Percentiles rank a stretch among this genome's conserved stretches.
phyloP scores from a whole-genome alignment of 208 protist genomes.

The Leishmania arabica region DNA sequence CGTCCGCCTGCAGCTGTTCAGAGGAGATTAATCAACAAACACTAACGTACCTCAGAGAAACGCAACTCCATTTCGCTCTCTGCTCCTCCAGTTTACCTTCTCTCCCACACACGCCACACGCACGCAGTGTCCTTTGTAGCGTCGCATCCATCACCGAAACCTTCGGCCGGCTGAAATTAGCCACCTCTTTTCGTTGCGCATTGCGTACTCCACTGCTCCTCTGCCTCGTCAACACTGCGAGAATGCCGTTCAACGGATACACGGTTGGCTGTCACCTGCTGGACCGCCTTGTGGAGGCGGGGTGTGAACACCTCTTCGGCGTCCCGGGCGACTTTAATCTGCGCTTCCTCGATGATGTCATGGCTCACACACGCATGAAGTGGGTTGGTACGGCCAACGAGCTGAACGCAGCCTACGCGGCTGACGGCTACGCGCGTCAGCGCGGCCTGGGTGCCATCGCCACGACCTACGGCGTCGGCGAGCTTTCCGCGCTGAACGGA shows the following conservation, averaged over 20 bases:
- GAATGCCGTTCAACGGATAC: constrained; percentile 54
- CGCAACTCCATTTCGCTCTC: background rate
- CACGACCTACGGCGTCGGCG: constrained; percentile 59
- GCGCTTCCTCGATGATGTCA: constrained; percentile 66
- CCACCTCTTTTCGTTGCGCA: background rate
- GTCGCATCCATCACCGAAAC: background rate
- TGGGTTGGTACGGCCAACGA: constrained; percentile 67
- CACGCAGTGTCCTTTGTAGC: background rate
- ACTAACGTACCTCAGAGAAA: background rate
- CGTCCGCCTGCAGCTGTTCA: background rate
- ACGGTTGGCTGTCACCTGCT: constrained; percentile 63
- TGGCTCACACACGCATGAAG: constrained; percentile 41
- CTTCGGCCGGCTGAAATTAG: background rate
- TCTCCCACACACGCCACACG: background rate
- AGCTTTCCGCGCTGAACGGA: constrained; percentile 52
- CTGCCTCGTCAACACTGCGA: background rate
- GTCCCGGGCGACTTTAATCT: constrained; percentile 71
- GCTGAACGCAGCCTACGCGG: constrained; percentile 63
- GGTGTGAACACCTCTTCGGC: constrained; percentile 57
- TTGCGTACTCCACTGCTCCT: background rate
- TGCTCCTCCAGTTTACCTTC: background rate
- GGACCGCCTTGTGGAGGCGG: constrained; percentile 48
- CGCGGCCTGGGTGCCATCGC: constrained; percentile 40
- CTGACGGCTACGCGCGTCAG: constrained; percentile 53
- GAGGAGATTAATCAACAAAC: background rate